A percentile compares a stretch with the other conserved stretches of the same genome.
Conservation (phyloP, 345 rosid genomes). For the Diplotaxis tenuifolia region DNA sequence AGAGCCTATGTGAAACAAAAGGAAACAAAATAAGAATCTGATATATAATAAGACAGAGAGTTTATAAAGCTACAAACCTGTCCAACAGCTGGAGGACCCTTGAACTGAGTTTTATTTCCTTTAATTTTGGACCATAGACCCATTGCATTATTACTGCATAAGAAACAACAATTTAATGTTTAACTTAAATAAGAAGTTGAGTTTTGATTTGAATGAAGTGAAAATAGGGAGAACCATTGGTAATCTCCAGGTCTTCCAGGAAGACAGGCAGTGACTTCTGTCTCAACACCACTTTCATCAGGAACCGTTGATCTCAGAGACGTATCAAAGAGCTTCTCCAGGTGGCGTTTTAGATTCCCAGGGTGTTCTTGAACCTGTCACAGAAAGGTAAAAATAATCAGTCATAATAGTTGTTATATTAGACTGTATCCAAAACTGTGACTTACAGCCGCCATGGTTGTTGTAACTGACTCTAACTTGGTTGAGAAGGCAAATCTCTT, state of each 20-base stretch:
- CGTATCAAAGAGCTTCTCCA: constrained; percentile 57
- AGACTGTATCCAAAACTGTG: background rate
- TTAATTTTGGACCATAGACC: constrained; percentile 69
- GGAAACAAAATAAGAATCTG: background rate
- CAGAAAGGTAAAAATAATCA: background rate
- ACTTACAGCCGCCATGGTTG: constrained; percentile 71
- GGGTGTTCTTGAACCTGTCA: constrained; percentile 50
- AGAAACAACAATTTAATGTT: background rate
- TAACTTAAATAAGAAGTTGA: no score
- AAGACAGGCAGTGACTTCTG: constrained; percentile 57
- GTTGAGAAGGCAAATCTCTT: constrained; percentile 41
- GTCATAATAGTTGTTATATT: background rate
- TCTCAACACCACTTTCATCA: constrained; percentile 57
- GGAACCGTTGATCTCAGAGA: constrained; percentile 66
- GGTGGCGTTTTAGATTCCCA: constrained; percentile 63
- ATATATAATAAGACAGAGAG: background rate
- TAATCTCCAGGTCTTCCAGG: constrained; percentile 75
- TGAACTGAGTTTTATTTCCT: constrained; percentile 61
- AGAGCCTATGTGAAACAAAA: constrained; percentile 52
- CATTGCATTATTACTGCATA: constrained; percentile 89
- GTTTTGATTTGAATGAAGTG: background rate
- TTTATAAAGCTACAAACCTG: constrained; percentile 49
- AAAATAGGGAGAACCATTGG: constrained; percentile 58
- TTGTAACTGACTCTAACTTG: constrained; percentile 36
- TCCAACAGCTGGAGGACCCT: constrained; percentile 79